Evolutionary conservation across 2,329 filamentous ascomycete genomes (phyloP).

Genomic region (Rhinocladiella mackenziei): DNA sequence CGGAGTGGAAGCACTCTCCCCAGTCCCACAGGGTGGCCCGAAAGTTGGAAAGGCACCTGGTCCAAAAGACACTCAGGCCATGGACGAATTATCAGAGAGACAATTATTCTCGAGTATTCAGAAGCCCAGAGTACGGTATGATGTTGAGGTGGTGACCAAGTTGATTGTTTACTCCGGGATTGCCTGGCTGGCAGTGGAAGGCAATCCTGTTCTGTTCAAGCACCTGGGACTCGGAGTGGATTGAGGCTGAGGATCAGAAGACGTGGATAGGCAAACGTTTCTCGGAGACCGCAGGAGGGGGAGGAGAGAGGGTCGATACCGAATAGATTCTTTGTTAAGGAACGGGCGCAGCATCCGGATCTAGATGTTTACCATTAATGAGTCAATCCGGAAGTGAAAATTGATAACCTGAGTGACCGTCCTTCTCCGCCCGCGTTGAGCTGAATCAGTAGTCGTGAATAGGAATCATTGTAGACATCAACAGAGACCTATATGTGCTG

Average conservation of each 20-base stretch:
- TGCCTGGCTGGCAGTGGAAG: slow-evolving; percentile 72
- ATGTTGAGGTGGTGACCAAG: slow-evolving; percentile 98
- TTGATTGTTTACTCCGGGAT: slow-evolving; percentile 95
- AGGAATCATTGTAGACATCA: too few species aligned
- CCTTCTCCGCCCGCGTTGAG: too few species aligned
- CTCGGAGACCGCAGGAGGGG: too few species aligned
- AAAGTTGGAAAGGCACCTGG: slow-evolving; percentile 2
- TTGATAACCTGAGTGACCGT: too few species aligned
- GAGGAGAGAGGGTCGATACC: too few species aligned
- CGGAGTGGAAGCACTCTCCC: slow-evolving; percentile 38
- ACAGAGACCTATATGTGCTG: too few species aligned
- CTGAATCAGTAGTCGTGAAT: too few species aligned
- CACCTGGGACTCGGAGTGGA: slow-evolving; percentile 23
- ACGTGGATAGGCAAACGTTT: background rate
- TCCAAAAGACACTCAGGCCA: slow-evolving; percentile 31
- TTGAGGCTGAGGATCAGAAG: slow-evolving; percentile 1
- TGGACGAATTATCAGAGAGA: slow-evolving; percentile 52
- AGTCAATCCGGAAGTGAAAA: too few species aligned
- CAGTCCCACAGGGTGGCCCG: slow-evolving; percentile 3
- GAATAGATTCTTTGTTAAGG: too few species aligned
- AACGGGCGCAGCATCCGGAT: too few species aligned
- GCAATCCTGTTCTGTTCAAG: slow-evolving; percentile 70
- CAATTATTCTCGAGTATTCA: slow-evolving; percentile 82
- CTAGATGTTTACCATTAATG: too few species aligned
- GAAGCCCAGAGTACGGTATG: slow-evolving; percentile 85